Conservation (phyloP, 2,329 filamentous ascomycete species). For the Ceratocystis colombiana region DNA sequence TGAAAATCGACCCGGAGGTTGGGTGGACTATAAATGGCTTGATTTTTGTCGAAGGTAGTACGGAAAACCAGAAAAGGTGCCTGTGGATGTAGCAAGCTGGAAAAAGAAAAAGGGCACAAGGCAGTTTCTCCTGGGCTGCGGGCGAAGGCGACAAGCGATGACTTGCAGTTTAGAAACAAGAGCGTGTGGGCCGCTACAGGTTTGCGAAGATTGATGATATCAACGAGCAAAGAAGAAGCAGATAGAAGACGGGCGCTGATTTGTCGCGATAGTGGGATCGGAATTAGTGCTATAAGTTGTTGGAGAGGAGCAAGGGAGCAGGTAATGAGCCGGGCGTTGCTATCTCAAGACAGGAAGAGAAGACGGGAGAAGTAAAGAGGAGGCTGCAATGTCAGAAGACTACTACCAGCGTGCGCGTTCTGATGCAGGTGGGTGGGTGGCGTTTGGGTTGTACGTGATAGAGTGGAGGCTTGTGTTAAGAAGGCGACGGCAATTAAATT, state of each 20-base stretch:
- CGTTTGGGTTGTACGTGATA: background rate
- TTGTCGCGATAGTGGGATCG: background rate
- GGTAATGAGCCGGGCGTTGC: background rate
- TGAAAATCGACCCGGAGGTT: background rate
- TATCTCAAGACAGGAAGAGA: background rate
- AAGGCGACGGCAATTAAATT: background rate
- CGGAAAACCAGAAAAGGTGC: background rate
- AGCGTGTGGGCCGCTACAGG: background rate
- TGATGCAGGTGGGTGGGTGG: background rate
- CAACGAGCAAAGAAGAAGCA: background rate
- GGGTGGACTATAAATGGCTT: background rate
- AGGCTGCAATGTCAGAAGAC: background rate
- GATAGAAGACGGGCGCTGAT: background rate
- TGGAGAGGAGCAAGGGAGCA: background rate
- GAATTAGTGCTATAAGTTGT: background rate
- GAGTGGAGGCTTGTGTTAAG: background rate
- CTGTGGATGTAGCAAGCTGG: background rate
- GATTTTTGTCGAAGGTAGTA: background rate
- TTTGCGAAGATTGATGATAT: background rate
- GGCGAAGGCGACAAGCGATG: background rate
- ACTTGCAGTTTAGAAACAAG: constrained; percentile 3
- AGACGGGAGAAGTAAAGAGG: background rate
- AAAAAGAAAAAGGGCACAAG: background rate
- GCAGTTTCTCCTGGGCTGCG: background rate
- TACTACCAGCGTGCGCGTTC: constrained; percentile 4